Base-by-base conservation (phyloP, 75 land plant genomes). In the Pinus taeda region DNA sequence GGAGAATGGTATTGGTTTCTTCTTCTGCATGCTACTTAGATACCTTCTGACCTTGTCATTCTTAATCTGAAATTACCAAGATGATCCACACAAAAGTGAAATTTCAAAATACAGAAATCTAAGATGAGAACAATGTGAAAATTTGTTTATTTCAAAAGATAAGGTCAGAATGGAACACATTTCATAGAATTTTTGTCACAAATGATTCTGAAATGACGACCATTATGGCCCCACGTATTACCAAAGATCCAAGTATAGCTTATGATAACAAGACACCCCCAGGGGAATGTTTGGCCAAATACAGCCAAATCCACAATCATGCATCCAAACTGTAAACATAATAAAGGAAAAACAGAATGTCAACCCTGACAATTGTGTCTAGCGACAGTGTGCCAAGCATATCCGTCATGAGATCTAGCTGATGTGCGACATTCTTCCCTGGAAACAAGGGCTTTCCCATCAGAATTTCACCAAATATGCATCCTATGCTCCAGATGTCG, bases 41-140 rank as follows among this genome's bases (percentile, higher is more conserved):
- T 94, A 94, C 76, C 97, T 84, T 60, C 89, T 85, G 7, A 93
- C 97, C 60, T 94, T 94, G 67, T 94, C 97, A 86, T 94, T 91
- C 3, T 93, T 83, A 64, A 94, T 87, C 93, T 94, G 89, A 49
- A 57, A 61, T 61, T 29, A 78, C 22, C 26, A 45, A 39, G 21
- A 45, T 22, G 18, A 75, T 15, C 12, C 20, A 14, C 75, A 4
- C 6, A 61, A 56, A 22, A 75, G 13, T 74, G 75, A 11, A 3
- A 60, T 24, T 13, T 15, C 60, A 49, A 49, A 49, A 49, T 3
- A 9, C 55, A 49, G 55, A 49, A 49, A 49, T 49, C 55, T 49
- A 49, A 9, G 11, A 49, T 49, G 55, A 49, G 55, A 49, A 9
- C 55, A 49, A 49, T 49, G 55, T 49, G 55, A 49, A 45, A 49